Base-by-base conservation (phyloP, 2,329 filamentous ascomycete species). In the Ophiostoma sp. region DNA sequence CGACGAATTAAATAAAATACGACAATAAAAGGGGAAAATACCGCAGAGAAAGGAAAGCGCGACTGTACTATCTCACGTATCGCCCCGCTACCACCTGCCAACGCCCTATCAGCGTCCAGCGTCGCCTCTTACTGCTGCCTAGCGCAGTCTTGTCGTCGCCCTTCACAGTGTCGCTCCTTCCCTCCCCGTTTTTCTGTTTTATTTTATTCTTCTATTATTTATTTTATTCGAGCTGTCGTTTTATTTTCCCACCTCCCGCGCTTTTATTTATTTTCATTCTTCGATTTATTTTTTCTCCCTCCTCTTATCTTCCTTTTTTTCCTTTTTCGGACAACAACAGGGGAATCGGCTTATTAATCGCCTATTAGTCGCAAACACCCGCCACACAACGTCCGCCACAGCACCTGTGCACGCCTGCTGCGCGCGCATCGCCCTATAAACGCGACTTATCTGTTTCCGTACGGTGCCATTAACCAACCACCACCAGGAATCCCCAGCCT, bases 261-360 rank as follows among this genome's bases (percentile, higher is more conserved):
- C 74, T 69, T 74, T 65, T 65, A 49, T 65, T 65, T 65, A 40
- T 65, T 65, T 65, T 52, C 36, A 14, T 65, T 65, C 64, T 75
- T 75, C 76, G 76, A 76, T 75, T 75, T 74, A 74, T 72, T 11
- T 49, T 65, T 40, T 65, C 45, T 65, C 36, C 27, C 36, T 52
- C 18, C 75, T 75, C 76, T 76, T 76, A 75, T 75, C 74, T 27
- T 44, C 16, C 65, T 41, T 58, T 66, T 66, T 65, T 65, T 27
- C 64, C 52, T 65, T 52, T 52, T 52, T 11, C 49, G 45, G 64
- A 52, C 45, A 16, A 12, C 64, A 38, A 18, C 45, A 40, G 62
- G 60, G 60, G 62, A 64, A 44, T n/a, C 12, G 40, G 64, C 64
- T 65, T 52, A 65, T 49, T 65, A 49, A 65, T 49, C 64, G 14